Evolutionary conservation across 495 filamentous ascomycete species (phyloP), one percentile per base, ranked within the genome.

Genomic region (Penicillium canescens): DNA sequence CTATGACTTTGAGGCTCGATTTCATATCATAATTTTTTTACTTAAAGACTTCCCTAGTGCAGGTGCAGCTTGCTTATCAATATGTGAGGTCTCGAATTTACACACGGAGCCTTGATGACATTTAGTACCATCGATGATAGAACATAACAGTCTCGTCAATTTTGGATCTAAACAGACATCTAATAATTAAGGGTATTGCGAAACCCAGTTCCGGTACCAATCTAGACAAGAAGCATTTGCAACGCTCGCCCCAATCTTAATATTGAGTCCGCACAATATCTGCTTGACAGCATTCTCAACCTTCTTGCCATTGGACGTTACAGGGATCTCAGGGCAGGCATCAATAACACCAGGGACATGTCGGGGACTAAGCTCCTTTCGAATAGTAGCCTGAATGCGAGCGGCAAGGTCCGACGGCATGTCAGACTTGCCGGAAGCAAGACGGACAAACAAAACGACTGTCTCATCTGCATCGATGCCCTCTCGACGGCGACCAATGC

Each of bases 271-370:
- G 33, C 87, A 92, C n/a, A 96, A 67, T 37, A 96, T 96, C 75
- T 95, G 91, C 74, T 96, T 96, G 23, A 96, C 91, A 3, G 90
- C 88, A 33, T 92, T 89, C 65, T 96, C 92, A 36, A 96, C 90
- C 75, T 96, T 96, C 76, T 96, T 96, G 38, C 92, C 92, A 63
- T 96, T 96, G 0, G 83, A 86, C 26, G 92, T 97, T 60, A 91
- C 85, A 1, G 92, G 92, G 42, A 97, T 91, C 42, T 93, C 90
- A 0, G 79, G 81, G 46, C 86, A 89, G 63, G 86, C 83, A 54
- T 90, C 89, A 39, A 96, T 77, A n/a, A 92, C 71, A 0, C 82
- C 86, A 5, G 92, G 92, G 7, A 96, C 89, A 75, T 97, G 92
- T 42, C 92, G 82, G 14, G 89, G 85, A 59, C 88, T 93, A 54